phyloP scores from a whole-genome alignment of 2,329 filamentous ascomycete species.

The Monilinia aucupariae region DNA sequence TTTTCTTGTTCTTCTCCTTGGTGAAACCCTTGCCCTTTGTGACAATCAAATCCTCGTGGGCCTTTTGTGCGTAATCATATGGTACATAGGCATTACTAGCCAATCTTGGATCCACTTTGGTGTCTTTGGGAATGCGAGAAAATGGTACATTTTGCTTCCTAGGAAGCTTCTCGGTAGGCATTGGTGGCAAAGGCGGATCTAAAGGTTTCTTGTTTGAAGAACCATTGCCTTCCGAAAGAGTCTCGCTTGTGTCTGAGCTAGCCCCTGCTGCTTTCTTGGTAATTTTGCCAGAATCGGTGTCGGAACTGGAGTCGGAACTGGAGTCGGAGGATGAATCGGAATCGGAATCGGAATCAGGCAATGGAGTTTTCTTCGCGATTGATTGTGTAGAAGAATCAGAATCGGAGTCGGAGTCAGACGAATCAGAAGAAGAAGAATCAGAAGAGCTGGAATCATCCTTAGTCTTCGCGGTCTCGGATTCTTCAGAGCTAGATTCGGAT shows the following conservation, averaged over 20 bases:
- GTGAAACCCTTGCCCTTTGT: slow-evolving; percentile 97
- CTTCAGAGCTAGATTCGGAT: slow-evolving; percentile 32
- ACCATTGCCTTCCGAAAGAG: slow-evolving; percentile 31
- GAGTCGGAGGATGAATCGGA: slow-evolving; percentile 36
- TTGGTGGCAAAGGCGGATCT: slow-evolving; percentile 36
- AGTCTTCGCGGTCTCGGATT: too few relatives aligned
- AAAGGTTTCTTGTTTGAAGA: slow-evolving; percentile 24
- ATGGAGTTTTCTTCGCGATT: slow-evolving; percentile 29
- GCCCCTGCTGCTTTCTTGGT: slow-evolving; percentile 39
- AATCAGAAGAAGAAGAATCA: slow-evolving; percentile 32
- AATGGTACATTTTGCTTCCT: slow-evolving; percentile 63
- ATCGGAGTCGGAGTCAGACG: slow-evolving; percentile 26
- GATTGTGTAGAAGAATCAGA: slow-evolving; percentile 31
- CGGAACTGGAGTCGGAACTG: slow-evolving; percentile 34
- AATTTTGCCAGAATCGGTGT: slow-evolving; percentile 41
- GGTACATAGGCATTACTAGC: slow-evolving; percentile 74
- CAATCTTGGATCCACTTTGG: slow-evolving; percentile 62
- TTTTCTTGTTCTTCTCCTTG: slow-evolving; percentile 99
- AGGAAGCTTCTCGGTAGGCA: slow-evolving; percentile 30
- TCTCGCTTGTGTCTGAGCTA: slow-evolving; percentile 34
- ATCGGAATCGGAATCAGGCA: slow-evolving; percentile 31
- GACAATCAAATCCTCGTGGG: slow-evolving; percentile 80
- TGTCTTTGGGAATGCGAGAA: slow-evolving; percentile 68
- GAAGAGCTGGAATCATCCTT: slow-evolving; percentile 20
- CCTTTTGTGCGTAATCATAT: slow-evolving; percentile 84